Conservation (phyloP, 2,329 filamentous ascomycete species). For the Graphium sp. region DNA sequence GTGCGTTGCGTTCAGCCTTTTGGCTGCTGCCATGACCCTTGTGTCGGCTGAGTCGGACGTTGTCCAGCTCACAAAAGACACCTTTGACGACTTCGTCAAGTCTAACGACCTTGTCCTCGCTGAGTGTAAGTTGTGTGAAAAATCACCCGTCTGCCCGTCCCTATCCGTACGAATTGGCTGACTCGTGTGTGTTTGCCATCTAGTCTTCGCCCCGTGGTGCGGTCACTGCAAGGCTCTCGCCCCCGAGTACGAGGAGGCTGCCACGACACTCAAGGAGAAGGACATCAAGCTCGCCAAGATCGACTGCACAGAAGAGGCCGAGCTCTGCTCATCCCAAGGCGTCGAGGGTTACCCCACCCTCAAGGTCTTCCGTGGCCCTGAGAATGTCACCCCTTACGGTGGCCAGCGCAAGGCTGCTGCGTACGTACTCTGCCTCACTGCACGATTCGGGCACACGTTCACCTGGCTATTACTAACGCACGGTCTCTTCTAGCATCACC, state of each 20-base stretch:
- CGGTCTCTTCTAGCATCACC: slow-evolving; percentile 28
- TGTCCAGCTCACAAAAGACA: slow-evolving; percentile 66
- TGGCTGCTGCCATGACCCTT: slow-evolving; percentile 39
- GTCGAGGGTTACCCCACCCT: slow-evolving; percentile 97
- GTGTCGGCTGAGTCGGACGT: slow-evolving; percentile 64
- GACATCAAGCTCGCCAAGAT: slow-evolving; percentile 72
- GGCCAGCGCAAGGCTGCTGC: slow-evolving; percentile 77
- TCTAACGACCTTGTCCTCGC: slow-evolving; percentile 79
- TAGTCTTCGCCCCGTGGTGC: slow-evolving; percentile 76
- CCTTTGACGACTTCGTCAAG: slow-evolving; percentile 74
- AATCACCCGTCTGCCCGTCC: background rate
- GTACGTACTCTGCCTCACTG: slow-evolving; percentile 22
- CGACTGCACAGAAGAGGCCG: slow-evolving; percentile 88
- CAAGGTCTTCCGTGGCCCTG: slow-evolving; percentile 90
- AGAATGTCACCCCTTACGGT: slow-evolving; percentile 67
- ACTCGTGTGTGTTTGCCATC: slow-evolving; percentile 1
- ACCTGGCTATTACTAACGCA: background rate
- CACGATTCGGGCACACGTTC: slow-evolving; percentile 1
- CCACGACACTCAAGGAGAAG: slow-evolving; percentile 74
- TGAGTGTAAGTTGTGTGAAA: slow-evolving; percentile 52
- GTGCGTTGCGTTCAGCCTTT: slow-evolving; percentile 33
- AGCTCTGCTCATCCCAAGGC: slow-evolving; percentile 77
- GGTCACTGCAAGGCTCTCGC: slow-evolving; percentile 98
- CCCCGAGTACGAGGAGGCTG: slow-evolving; percentile 78
- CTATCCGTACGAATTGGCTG: background rate